Evolutionary conservation across 257 asterid species (phyloP).

Genomic region (Phtheirospermum japonicum): DNA sequence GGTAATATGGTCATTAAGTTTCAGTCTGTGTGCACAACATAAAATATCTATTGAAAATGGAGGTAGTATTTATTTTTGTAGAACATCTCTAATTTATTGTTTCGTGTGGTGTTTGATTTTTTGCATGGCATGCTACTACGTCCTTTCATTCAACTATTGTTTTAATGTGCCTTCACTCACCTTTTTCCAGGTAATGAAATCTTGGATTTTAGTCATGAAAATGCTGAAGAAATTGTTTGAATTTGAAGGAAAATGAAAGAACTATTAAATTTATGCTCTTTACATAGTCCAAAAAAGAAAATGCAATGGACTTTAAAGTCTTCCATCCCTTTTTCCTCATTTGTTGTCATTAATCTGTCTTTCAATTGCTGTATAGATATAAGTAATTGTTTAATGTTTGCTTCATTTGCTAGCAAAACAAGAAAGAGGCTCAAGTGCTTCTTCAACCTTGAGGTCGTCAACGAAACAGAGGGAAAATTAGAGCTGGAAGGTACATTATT

Average conservation of each 20-base stretch:
- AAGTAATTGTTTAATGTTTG: slow-evolving; percentile 10
- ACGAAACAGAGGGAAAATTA: slow-evolving; percentile 80
- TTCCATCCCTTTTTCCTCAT: not conserved
- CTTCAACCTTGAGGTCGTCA: slow-evolving; percentile 67
- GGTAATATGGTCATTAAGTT: no score
- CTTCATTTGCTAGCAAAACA: slow-evolving; percentile 43
- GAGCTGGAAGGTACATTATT: slow-evolving; percentile 83
- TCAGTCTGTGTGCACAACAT: no score
- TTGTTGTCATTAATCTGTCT: not conserved
- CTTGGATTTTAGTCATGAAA: no score
- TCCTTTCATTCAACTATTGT: no score
- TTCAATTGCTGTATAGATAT: not conserved
- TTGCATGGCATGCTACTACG: no score
- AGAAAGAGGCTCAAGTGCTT: slow-evolving; percentile 66
- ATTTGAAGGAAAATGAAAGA: not conserved
- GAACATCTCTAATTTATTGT: not conserved
- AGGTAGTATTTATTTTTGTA: not conserved
- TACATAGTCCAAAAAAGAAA: not conserved
- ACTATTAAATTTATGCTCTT: not conserved
- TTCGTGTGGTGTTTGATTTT: slow-evolving; percentile 3
- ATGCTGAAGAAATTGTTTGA: no score
- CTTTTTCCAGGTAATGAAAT: no score
- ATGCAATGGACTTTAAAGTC: not conserved
- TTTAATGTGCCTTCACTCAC: no score
- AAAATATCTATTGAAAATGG: no score